phyloP scores from a whole-genome alignment of 805 yeast genomes.

The Yarrowia yakushimensis region DNA sequence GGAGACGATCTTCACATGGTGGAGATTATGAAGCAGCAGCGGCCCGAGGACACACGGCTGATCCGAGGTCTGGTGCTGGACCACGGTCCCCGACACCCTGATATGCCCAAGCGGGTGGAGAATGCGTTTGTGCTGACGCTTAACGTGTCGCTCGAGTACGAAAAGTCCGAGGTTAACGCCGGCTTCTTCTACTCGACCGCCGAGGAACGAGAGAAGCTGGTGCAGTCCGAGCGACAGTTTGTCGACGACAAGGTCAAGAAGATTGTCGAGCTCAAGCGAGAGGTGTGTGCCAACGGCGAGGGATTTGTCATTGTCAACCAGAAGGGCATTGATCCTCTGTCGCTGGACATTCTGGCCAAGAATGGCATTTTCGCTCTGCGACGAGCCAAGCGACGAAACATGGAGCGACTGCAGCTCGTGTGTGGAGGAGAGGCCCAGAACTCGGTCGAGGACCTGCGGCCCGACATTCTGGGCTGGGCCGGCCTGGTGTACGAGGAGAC shows the following conservation, averaged over 20 bases:
- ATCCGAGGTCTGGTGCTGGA: constrained; percentile 89
- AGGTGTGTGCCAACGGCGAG: constrained; percentile 76
- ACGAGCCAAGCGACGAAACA: constrained; percentile 97
- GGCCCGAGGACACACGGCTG: constrained; percentile 76
- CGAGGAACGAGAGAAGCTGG: constrained; percentile 92
- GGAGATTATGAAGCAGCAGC: constrained; percentile 94
- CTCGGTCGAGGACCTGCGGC: constrained; percentile 87
- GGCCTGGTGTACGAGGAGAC: constrained; percentile 90
- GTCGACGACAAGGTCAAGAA: constrained; percentile 90
- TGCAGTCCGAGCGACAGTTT: constrained; percentile 86
- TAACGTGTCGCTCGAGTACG: constrained; percentile 93
- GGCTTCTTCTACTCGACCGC: constrained; percentile 93
- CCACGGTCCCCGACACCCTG: constrained; percentile 99
- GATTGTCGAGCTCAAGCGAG: constrained; percentile 88
- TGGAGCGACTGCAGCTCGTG: constrained; percentile 95
- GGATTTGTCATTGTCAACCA: constrained; percentile 95
- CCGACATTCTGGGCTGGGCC: constrained; percentile 77
- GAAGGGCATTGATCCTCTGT: constrained; percentile 98
- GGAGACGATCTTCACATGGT: constrained; percentile 89
- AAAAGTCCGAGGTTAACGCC: constrained; percentile 95
- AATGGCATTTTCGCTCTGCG: constrained; percentile 90
- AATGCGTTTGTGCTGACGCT: constrained; percentile 83
- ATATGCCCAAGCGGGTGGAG: constrained; percentile 86
- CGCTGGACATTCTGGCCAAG: constrained; percentile 88
- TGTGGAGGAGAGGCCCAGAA: constrained; percentile 98